Conservation (phyloP, 2,329 filamentous ascomycete genomes). For the Neurospora crassa region DNA sequence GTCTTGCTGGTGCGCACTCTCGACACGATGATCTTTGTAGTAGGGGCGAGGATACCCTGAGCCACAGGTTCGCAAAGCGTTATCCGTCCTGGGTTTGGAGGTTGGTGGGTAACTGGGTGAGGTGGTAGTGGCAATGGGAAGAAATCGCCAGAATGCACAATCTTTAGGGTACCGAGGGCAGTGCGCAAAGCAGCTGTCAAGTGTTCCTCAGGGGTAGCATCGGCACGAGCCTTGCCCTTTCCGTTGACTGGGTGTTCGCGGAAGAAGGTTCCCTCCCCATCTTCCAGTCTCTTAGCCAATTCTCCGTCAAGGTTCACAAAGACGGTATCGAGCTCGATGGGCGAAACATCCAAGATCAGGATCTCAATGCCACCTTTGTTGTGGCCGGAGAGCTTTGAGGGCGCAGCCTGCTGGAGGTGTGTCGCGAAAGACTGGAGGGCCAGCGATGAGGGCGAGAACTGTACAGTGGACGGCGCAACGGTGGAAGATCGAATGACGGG, state of each 20-base stretch:
- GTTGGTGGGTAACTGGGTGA: constrained; percentile 78
- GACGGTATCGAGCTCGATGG: constrained; percentile 72
- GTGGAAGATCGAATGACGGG: constrained; percentile 58
- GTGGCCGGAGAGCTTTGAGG: constrained; percentile 63
- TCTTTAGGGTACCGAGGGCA: constrained; percentile 59
- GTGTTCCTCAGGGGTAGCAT: constrained; percentile 40
- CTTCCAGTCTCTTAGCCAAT: constrained; percentile 67
- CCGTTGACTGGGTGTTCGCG: constrained; percentile 43
- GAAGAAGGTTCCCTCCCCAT: constrained; percentile 75
- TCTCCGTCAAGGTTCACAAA: constrained; percentile 81
- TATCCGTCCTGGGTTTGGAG: constrained; percentile 76
- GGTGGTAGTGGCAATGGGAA: constrained; percentile 68
- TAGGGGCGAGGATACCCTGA: constrained; percentile 69
- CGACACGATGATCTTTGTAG: constrained; percentile 76
- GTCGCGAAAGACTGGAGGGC: constrained; percentile 73
- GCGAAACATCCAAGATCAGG: constrained; percentile 68
- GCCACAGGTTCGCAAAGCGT: constrained; percentile 90
- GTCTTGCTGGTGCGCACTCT: constrained; percentile 49
- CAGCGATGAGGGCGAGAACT: constrained; percentile 63
- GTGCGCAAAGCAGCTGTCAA: constrained; percentile 60
- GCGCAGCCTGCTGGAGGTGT: constrained; percentile 60
- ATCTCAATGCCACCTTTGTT: constrained; percentile 76
- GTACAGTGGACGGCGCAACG: constrained; percentile 66
- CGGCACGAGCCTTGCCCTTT: constrained; percentile 26
- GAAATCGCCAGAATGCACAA: constrained; percentile 78